Evolutionary conservation across 768 basidiomycete genomes (phyloP), one percentile per base, ranked within the genome.

Genomic region (Amanita jacksonii): DNA sequence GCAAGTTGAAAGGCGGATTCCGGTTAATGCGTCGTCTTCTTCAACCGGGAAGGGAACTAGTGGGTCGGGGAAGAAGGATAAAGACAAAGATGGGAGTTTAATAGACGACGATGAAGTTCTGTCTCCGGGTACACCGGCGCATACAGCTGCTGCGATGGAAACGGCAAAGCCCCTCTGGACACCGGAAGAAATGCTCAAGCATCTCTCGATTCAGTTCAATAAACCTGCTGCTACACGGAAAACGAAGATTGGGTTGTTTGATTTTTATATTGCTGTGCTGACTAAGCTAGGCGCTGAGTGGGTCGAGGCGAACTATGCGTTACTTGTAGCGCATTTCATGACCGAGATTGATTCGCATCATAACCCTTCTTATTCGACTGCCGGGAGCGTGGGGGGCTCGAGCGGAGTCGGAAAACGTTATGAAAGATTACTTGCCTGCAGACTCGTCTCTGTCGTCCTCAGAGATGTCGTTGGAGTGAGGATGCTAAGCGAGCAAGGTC

Each of bases 401-500:
- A 69, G 77, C 34, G 79, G 69, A 32, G 56, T 65, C 5, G 55
- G 62, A 8, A 73, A 77, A 5, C 72, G 84, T 50, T 84, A 89
- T 56, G 96, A 98, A 24, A 70, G 70, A 1, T 59, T 97, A 2
- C 66, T 85, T 7, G 68, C 82, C 2, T 70, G 90, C 24, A 80
- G 78, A 23, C 65, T 87, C 12, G 81, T 91, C 20, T 81, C 79
- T 2, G 73, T 90, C 24, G 54, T 98, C 8, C 62, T 97, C 22
- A 70, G 91, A 40, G 89, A 96, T 52, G 72, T 97, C 20, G 79
- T 99, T 34, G 90, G 88, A 2, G 79, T 85, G 1, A 68, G 93
- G 48, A 82, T 96, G 73, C 63, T 98, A 50, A 85, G 85, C 48
- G 94, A 99, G 55, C 88, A 91, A 56, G 93, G 85, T 0, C 94